phyloP scores from a whole-genome alignment of 192 early-diverging fungal genomes.

The Dissophora ornata region DNA sequence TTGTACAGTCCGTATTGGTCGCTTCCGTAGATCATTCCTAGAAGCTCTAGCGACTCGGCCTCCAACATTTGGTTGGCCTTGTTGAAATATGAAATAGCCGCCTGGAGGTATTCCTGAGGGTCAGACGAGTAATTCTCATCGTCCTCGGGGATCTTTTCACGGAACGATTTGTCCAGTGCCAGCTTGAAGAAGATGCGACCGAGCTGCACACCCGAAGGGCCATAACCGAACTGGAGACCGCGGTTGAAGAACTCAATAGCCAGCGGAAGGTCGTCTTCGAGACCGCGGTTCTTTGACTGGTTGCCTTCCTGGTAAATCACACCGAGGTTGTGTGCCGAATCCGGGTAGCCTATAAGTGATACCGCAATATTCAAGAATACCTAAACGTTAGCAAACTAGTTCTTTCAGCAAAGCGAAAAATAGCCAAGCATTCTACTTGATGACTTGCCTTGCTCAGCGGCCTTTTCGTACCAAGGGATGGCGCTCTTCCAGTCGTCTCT shows the following conservation, averaged over 20 bases:
- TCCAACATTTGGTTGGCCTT: constrained; percentile 45
- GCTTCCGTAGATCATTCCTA: constrained; percentile 65
- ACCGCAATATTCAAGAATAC: no score
- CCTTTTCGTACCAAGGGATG: constrained; percentile 58
- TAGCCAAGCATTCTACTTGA: no score
- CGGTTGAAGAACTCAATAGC: constrained; percentile 57
- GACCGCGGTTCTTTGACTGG: constrained; percentile 19
- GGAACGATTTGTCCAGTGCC: constrained; percentile 26
- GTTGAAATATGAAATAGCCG: constrained; percentile 48
- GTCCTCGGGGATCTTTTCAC: constrained; percentile 19
- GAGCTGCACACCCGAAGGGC: constrained; percentile 58
- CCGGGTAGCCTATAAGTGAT: constrained; percentile 56
- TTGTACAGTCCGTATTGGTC: constrained; percentile 63
- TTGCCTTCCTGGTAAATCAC: constrained; percentile 62
- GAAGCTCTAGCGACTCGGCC: constrained; percentile 58
- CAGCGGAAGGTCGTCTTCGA: constrained; percentile 48
- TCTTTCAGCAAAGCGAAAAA: no score
- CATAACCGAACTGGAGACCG: constrained; percentile 59
- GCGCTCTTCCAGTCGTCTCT: constrained; percentile 59
- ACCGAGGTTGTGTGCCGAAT: constrained; percentile 64
- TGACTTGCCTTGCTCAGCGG: constrained; percentile 57
- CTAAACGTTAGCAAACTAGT: no score
- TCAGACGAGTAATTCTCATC: constrained; percentile 14
- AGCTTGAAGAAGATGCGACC: constrained; percentile 43
- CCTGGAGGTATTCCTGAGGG: constrained; percentile 56